A percentile compares a stretch with the other conserved stretches of the same genome.
phyloP scores from a whole-genome alignment of 169 alveolate genomes.

The Eimeria acervulina region DNA sequence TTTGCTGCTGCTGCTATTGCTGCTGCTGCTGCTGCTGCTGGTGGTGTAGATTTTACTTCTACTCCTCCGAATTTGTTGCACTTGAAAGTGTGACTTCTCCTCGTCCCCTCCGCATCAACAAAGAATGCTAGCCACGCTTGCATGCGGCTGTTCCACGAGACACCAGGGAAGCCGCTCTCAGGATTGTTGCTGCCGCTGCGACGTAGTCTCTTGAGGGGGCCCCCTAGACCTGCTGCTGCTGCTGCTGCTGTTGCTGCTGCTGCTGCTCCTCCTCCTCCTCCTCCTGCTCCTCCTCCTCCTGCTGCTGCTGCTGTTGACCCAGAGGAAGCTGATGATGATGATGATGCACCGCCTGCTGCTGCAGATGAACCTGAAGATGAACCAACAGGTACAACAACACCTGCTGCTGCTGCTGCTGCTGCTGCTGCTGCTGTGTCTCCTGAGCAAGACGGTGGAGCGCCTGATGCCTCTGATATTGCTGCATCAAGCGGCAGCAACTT shows the following conservation, averaged over 20 bases:
- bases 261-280: not conserved
- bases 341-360: not conserved
- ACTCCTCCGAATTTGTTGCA: constrained; percentile 74
- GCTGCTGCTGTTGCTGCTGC: not conserved
- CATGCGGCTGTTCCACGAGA: constrained; percentile 83
- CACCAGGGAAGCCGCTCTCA: constrained; percentile 81
- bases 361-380: not conserved
- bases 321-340: not conserved
- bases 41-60: constrained; percentile 66
- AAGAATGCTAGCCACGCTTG: constrained; percentile 84
- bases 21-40: too few relatives aligned
- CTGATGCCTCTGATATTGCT: not conserved
- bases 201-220: not conserved
- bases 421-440: not conserved
- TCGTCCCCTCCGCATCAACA: constrained; percentile 63
- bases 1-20: too few relatives aligned
- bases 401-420: not conserved
- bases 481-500: not conserved
- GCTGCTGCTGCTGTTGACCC: not conserved
- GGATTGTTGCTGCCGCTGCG: constrained; percentile 70
- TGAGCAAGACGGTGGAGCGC: not conserved
- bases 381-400: not conserved
- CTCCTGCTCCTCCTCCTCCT: not conserved
- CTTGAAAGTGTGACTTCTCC: constrained; percentile 82
- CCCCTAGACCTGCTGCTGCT: not conserved